phyloP scores from a whole-genome alignment of 2,329 filamentous ascomycete species.

The Exophiala sp. region DNA sequence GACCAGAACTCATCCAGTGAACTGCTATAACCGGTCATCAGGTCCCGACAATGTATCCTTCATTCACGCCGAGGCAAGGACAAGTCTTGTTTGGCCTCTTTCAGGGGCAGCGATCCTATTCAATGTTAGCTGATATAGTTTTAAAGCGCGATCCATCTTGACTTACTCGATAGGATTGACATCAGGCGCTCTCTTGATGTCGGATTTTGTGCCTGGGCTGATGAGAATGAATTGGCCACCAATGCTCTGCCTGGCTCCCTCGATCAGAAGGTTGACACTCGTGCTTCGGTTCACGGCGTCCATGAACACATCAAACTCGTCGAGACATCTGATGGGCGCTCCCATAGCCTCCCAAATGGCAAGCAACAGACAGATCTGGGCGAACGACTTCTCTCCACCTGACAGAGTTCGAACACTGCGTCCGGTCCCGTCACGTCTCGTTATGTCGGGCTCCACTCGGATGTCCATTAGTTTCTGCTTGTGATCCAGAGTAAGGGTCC shows the following conservation, averaged over 20 bases:
- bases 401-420: conserved; percentile 87
- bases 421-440: conserved; percentile 61
- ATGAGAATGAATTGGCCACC: conserved; percentile 94
- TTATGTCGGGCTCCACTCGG: conserved; percentile 65
- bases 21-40: background rate
- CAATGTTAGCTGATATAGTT: conserved; percentile 12
- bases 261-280: conserved; percentile 91
- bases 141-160: background rate
- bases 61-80: conserved; percentile 30
- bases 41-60: background rate
- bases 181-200: conserved; percentile 42
- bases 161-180: conserved; percentile 42
- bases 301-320: conserved; percentile 99
- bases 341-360: conserved; percentile 98
- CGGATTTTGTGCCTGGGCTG: conserved; percentile 75
- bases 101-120: conserved; percentile 41
- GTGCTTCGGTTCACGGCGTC: conserved; percentile 91
- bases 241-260: conserved; percentile 76
- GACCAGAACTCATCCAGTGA: background rate
- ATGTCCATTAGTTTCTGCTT: conserved; percentile 67
- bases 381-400: conserved; percentile 96
- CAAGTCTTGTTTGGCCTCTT: conserved; percentile 39
- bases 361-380: conserved; percentile 86
- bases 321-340: conserved; percentile 84
- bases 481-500: conserved; percentile 74